These are phyloP conservation scores for Tolypocladium ovalisporum DNA, from an alignment of 2,329 filamentous ascomycete species.

Conservation along the genomic window DNA sequence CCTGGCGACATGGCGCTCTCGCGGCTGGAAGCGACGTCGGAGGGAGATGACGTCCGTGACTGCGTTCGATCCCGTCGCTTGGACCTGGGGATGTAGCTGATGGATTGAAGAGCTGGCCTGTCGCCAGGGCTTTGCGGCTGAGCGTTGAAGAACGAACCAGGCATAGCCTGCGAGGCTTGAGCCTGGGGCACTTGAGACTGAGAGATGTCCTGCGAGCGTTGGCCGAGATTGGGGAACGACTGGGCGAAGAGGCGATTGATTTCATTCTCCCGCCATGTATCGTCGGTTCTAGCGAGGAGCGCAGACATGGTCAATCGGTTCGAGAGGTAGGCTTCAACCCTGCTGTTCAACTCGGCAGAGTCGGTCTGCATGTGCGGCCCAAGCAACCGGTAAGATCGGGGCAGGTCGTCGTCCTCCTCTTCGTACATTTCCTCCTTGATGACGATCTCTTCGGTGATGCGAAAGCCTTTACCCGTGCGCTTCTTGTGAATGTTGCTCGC, in stretches of 20 bases:
- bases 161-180: background rate
- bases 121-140: background rate
- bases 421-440: slow-evolving; percentile 93
- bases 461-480: slow-evolving; percentile 71
- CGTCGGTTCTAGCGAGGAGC: slow-evolving; percentile 23
- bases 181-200: background rate
- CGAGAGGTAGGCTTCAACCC: slow-evolving; percentile 38
- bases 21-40: background rate
- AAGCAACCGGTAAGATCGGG: slow-evolving; percentile 53
- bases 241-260: slow-evolving; percentile 36
- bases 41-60: background rate
- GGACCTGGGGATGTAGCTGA: background rate
- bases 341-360: slow-evolving; percentile 49
- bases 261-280: slow-evolving; percentile 31
- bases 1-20: background rate
- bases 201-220: background rate
- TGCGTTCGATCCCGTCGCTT: background rate
- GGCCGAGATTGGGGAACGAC: slow-evolving; percentile 29
- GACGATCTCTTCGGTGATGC: slow-evolving; percentile 77
- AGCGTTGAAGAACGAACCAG: background rate
- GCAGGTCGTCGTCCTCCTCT: slow-evolving; percentile 77
- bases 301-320: slow-evolving; percentile 32
- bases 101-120: background rate
- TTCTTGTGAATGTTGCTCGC: slow-evolving; percentile 88
- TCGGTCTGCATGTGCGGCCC: slow-evolving; percentile 50